These are phyloP conservation scores for Phytophthora constricta DNA, from an alignment of 352 stramenopile genomes.

Conservation along the genomic window DNA sequence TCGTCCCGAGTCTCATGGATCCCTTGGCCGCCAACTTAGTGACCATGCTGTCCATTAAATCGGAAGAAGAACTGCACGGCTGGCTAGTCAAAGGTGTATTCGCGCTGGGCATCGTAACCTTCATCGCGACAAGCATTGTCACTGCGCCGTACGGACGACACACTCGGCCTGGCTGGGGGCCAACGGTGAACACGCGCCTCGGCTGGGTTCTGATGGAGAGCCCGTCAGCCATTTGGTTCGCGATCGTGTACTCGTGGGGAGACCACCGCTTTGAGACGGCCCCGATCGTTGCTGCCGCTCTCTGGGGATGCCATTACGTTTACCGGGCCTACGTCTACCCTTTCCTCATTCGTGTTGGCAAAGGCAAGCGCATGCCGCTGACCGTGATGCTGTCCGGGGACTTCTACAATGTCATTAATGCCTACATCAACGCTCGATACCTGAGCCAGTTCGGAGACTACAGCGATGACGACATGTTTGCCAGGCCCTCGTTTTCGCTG, in stretches of 20 bases:
- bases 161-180: slow-evolving; percentile 60
- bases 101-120: slow-evolving; percentile 59
- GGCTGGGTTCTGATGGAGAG: slow-evolving; percentile 81
- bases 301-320: slow-evolving; percentile 74
- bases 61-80: slow-evolving; percentile 56
- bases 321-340: slow-evolving; percentile 78
- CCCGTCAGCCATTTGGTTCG: slow-evolving; percentile 69
- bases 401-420: slow-evolving; percentile 78
- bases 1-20: no score
- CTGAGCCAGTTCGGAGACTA: slow-evolving; percentile 71
- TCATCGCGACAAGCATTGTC: slow-evolving; percentile 54
- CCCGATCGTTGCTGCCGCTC: slow-evolving; percentile 50
- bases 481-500: slow-evolving; percentile 56
- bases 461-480: slow-evolving; percentile 36
- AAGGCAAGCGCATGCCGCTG: slow-evolving; percentile 67
- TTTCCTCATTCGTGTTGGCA: slow-evolving; percentile 65
- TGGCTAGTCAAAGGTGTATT: slow-evolving; percentile 65
- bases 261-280: slow-evolving; percentile 45
- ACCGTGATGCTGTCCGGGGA: slow-evolving; percentile 57
- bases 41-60: slow-evolving; percentile 34
- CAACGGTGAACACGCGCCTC: slow-evolving; percentile 57
- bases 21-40: no score
- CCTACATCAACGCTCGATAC: slow-evolving; percentile 74
- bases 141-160: slow-evolving; percentile 73
- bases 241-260: slow-evolving; percentile 53